phyloP scores from a whole-genome alignment of 2,329 filamentous ascomycete species.

The Stemphylium beticola region DNA sequence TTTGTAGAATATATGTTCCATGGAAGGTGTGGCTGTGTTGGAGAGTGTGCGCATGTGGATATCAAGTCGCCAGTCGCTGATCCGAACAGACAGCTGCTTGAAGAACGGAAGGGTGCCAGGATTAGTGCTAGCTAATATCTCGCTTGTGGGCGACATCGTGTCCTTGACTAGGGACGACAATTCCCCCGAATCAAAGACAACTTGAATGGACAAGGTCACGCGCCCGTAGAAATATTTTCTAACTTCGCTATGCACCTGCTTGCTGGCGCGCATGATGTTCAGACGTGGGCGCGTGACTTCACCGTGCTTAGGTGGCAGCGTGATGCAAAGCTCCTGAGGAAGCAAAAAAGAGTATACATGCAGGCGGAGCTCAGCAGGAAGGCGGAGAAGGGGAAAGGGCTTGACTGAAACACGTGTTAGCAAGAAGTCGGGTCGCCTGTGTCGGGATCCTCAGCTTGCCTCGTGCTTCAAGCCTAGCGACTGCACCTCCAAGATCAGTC shows the following conservation, averaged over 20 bases:
- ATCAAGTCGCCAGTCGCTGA: slow-evolving; percentile 1
- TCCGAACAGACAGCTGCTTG: slow-evolving; percentile 19
- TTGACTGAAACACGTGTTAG: slow-evolving; percentile 19
- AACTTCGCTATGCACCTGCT: slow-evolving; percentile 24
- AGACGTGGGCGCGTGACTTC: slow-evolving; percentile 11
- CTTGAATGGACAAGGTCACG: slow-evolving; percentile 19
- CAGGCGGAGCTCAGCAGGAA: slow-evolving; percentile 34
- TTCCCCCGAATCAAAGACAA: background rate
- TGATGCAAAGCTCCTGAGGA: slow-evolving; percentile 20
- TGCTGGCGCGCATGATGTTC: slow-evolving; percentile 25
- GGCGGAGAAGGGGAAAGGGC: slow-evolving; percentile 28
- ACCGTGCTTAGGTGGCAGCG: background rate
- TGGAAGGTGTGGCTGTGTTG: background rate
- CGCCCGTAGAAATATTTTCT: slow-evolving; percentile 21
- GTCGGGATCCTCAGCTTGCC: slow-evolving; percentile 14
- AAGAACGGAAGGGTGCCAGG: slow-evolving; percentile 12
- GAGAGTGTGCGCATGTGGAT: too few relatives aligned
- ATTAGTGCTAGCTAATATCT: slow-evolving; percentile 13
- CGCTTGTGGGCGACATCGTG: slow-evolving; percentile 2
- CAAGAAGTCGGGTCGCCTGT: background rate
- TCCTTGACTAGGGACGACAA: background rate
- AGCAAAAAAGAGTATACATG: slow-evolving; percentile 26
- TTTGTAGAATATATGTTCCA: background rate
- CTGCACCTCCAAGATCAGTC: slow-evolving; percentile 21
- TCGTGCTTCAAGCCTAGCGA: slow-evolving; percentile 17